Conservation (phyloP, 306 rosid genomes). For the Calophaca sinica region DNA sequence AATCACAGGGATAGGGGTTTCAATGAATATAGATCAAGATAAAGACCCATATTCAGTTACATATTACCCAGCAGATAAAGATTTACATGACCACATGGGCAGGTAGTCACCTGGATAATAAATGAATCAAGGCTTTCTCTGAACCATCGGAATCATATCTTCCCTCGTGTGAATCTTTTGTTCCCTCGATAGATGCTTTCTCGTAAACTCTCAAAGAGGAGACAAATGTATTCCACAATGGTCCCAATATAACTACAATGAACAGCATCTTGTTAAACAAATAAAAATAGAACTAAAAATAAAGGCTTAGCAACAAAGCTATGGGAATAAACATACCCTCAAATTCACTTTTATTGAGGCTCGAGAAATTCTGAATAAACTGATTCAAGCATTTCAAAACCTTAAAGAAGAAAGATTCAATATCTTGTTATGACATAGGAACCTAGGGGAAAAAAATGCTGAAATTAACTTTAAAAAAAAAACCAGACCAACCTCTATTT, state of each 20-base stretch:
- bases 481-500: constrained; percentile 75
- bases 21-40: constrained; percentile 9
- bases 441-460: not conserved
- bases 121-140: too few relatives aligned
- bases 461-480: constrained; percentile 31
- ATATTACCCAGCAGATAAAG: too few relatives aligned
- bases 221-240: constrained; percentile 90
- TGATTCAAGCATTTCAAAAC: constrained; percentile 96
- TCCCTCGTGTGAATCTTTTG: constrained; percentile 83
- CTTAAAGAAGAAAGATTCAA: constrained; percentile 50
- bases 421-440: constrained; percentile 25
- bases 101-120: too few relatives aligned
- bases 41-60: too few relatives aligned
- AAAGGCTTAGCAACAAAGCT: too few relatives aligned
- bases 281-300: too few relatives aligned
- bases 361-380: constrained; percentile 80
- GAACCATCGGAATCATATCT: too few relatives aligned
- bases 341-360: constrained; percentile 71
- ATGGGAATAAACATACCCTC: too few relatives aligned
- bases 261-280: too few relatives aligned
- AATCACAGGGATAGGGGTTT: constrained; percentile 18
- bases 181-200: constrained; percentile 77
- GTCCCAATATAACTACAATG: too few relatives aligned
- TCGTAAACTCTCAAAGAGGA: constrained; percentile 73
- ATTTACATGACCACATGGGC: too few relatives aligned